Evolutionary conservation across 306 rosid genomes (phyloP).

Genomic region (Acmispon strigosus): DNA sequence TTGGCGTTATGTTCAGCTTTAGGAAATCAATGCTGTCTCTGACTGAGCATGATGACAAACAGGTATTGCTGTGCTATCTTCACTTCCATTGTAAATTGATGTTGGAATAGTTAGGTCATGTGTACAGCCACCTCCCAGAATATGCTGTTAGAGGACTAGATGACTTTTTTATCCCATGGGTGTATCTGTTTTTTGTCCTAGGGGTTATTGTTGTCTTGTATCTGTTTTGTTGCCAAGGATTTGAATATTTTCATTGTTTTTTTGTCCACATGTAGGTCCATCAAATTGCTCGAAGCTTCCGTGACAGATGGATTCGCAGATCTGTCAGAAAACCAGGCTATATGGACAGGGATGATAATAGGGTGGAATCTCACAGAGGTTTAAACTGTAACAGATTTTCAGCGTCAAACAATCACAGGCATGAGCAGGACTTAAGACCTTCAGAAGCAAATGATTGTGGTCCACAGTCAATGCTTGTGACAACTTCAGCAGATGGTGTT

Average conservation of each 20-base stretch:
- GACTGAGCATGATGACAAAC: conserved; percentile 95
- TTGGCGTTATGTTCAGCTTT: conserved; percentile 65
- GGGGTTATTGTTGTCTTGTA: neutral
- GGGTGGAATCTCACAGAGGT: conserved; percentile 55
- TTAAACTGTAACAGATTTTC: conserved; percentile 49
- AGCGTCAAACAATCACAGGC: conserved; percentile 39
- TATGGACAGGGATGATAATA: conserved; percentile 60
- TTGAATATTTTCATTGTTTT: conserved; percentile 13
- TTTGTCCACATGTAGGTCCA: conserved; percentile 62
- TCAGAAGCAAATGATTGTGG: conserved; percentile 51
- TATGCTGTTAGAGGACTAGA: neutral
- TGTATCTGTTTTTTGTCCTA: neutral
- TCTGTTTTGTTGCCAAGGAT: conserved; percentile 7
- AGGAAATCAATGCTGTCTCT: conserved; percentile 77
- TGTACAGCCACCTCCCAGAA: neutral
- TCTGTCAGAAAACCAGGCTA: conserved; percentile 45
- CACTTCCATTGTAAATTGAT: neutral
- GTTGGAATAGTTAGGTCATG: neutral
- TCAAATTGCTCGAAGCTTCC: conserved; percentile 92
- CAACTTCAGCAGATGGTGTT: conserved; percentile 36
- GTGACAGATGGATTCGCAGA: conserved; percentile 89
- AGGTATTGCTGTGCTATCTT: conserved; percentile 42
- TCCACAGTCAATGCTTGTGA: conserved; percentile 36
- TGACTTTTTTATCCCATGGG: neutral
- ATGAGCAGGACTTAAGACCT: conserved; percentile 57